Evolutionary conservation across 2,329 filamentous ascomycete species (phyloP), one percentile per base, ranked within the genome.

Genomic region (Cyphellophora attinorum): DNA sequence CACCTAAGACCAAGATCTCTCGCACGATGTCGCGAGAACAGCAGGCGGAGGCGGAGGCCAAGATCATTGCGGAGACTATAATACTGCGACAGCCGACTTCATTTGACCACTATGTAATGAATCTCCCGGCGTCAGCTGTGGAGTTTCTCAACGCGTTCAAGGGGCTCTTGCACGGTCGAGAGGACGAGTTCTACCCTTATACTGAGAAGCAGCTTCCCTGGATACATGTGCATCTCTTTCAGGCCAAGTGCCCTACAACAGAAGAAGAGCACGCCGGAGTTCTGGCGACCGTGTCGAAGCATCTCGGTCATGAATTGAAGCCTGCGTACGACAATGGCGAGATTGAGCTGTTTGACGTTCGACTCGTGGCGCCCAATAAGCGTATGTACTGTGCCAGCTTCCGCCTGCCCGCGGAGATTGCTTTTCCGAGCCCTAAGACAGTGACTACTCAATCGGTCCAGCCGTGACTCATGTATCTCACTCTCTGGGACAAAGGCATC

Each of bases 301-400:
- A 77, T 44, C 58, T 88, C 25, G 70, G 70, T 1, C 68, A 68
- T 41, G 60, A 65, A 3, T 70, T 85, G 50, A 70, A 62, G 23
- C 68, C 63, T 3, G 61, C 68, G 21, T 69, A 73, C 41, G 61
- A 60, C 40, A 76, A 82, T 39, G 56, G 66, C 5, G 72, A 73
- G 25, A 58, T 76, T 11, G 57, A 65, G 18, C 65, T 80, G 5
- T 62, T 63, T 37, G 73, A 77, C 55, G 85, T 96, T 19, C 72
- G 91, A 45, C 78, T 93, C 47, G 91, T 98, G 36, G 84, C 86
- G 39, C 91, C 91, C 4, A 81, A 85, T 52, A 98, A 98, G 69
- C 75, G 81, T 54, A 95, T 95, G 88, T 96, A 89, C 59, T 96
- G 91, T 58, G 89, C 85, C 18, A 93, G 78, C 47, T 96, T 98